Base-by-base conservation (phyloP, 345 rosid species). In the Euphorbia tirucalli region DNA sequence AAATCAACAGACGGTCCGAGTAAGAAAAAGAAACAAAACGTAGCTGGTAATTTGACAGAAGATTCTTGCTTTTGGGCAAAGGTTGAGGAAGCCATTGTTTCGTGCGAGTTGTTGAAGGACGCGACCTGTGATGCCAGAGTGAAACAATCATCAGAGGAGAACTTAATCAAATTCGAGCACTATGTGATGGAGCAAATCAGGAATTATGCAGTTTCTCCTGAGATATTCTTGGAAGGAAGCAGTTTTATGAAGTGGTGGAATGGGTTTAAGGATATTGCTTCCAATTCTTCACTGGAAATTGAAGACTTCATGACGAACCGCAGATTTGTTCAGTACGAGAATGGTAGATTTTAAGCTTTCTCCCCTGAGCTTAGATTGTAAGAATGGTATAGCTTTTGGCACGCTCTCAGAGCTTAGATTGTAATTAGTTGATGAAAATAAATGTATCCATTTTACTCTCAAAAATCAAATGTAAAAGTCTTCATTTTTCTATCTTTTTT, bases 31-130 rank as follows among this genome's bases (percentile, higher is more conserved):
- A 77, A 75, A 22, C 35, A 73, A 54, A 84, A 79, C 6, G 72
- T 83, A 61, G 71, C 72, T 30, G 65, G 30, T 10, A 69, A 19
- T 18, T 16, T 89, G 24, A 88, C 84, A 0, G 70, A 83, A 48
- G 96, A 91, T 84, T 91, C 98, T 24, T 89, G 93, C 66, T 93
- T 93, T 22, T 93, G 98, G 98, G 86, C 88, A 21, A 68, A 78
- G 5, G 98, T 93, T 13, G 96, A 93, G 77, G 95, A 91, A 72
- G 88, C 92, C 14, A 9, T 85, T 44, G 68, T 77, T 9, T 67
- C 62, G 0, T 74, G 84, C 69, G 60, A 78, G 11, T 8, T 11
- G 54, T 50, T 79, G 57, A 71, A 35, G 10, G 48, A 43, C 44
- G 68, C 30, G 43, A 79, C 66, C 24, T 59, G 25, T 11, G 68